A percentile compares a stretch with the other conserved stretches of the same genome.
Conservation (phyloP, 306 rosid species). For the Cucurbita ficifolia region DNA sequence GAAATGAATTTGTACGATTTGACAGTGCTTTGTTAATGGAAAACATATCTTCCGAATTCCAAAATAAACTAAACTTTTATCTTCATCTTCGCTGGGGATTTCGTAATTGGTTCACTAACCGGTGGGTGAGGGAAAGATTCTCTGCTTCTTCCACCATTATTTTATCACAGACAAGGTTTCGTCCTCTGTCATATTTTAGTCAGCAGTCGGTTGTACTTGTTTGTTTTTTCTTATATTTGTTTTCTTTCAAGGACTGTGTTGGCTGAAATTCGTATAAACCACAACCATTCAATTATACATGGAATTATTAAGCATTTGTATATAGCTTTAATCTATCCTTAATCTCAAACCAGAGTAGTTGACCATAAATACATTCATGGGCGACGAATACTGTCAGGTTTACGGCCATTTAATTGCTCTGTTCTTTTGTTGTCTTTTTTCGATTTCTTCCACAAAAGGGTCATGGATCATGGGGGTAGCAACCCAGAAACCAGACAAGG, state of each 20-base stretch:
- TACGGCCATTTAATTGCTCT: not conserved
- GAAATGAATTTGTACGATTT: not conserved
- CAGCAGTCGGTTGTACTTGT: not conserved
- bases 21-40: not conserved
- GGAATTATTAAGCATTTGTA: not conserved
- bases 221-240: not conserved
- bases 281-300: not conserved
- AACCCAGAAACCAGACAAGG: slow-evolving; percentile 9
- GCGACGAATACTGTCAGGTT: not conserved
- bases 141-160: not conserved
- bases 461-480: slow-evolving; percentile 21
- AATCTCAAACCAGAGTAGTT: not conserved
- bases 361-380: not conserved
- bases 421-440: not conserved
- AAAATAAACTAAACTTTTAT: not conserved
- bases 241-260: not conserved
- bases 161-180: not conserved
- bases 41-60: not conserved
- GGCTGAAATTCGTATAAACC: not conserved
- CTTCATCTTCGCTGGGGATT: not conserved
- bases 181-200: not conserved
- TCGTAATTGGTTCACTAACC: not conserved
- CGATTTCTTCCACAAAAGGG: not conserved
- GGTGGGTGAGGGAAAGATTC: not conserved
- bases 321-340: not conserved